A percentile compares a stretch with the other conserved stretches of the same genome.
These are phyloP conservation scores for Endotrypanum monterogeii DNA, from an alignment of 208 protist species.

Conservation along the genomic window DNA sequence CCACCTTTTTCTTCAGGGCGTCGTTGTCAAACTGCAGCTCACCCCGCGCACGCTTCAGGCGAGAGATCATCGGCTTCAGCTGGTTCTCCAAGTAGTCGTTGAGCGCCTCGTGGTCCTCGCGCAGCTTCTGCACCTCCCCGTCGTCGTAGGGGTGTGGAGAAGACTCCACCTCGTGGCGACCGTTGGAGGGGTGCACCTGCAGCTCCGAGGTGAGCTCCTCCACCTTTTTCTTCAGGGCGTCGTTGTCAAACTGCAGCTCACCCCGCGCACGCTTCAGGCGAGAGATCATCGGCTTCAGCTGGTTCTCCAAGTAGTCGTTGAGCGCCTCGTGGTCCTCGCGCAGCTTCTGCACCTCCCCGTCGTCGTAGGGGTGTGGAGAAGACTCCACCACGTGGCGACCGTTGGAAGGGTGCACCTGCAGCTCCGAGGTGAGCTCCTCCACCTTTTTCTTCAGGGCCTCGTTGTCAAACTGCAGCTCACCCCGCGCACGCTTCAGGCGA, in stretches of 20 bases:
- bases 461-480: slow-evolving; percentile 31
- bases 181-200: slow-evolving; percentile 19
- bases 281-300: slow-evolving; percentile 22
- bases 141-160: slow-evolving; percentile 1
- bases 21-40: slow-evolving; percentile 33
- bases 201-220: slow-evolving; percentile 19
- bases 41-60: slow-evolving; percentile 26
- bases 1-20: slow-evolving; percentile 12
- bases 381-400: slow-evolving; percentile 31
- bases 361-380: not conserved
- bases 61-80: slow-evolving; percentile 21
- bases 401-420: slow-evolving; percentile 19
- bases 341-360: slow-evolving; percentile 8
- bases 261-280: slow-evolving; percentile 26
- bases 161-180: slow-evolving; percentile 29
- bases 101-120: slow-evolving; percentile 7
- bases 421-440: slow-evolving; percentile 16
- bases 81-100: slow-evolving; percentile 11
- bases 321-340: slow-evolving; percentile 7
- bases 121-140: slow-evolving; percentile 4
- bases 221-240: slow-evolving; percentile 12
- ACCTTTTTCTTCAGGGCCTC: slow-evolving; percentile 16
- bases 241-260: slow-evolving; percentile 32
- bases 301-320: slow-evolving; percentile 9
- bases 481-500: slow-evolving; percentile 25